Conservation (phyloP, 2,329 filamentous ascomycete species). For the Botrytis elliptica region DNA sequence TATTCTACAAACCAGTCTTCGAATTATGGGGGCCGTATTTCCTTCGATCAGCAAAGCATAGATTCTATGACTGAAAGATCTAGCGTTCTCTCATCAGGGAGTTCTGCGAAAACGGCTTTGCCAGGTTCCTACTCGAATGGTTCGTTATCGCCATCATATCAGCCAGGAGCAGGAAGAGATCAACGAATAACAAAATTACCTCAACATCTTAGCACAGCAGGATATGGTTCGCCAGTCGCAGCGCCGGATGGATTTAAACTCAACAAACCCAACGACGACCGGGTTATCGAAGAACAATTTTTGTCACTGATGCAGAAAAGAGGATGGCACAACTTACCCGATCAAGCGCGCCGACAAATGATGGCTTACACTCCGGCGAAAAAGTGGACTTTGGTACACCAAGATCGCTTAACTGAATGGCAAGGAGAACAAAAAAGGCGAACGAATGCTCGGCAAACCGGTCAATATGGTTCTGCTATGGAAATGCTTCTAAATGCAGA, state of each 20-base stretch:
- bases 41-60: conserved; percentile 64
- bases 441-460: conserved; percentile 68
- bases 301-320: conserved; percentile 93
- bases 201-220: conserved; percentile 31
- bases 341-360: conserved; percentile 94
- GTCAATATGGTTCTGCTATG: conserved; percentile 65
- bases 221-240: conserved; percentile 28
- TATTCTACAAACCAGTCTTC: conserved; percentile 47
- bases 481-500: conserved; percentile 78
- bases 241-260: conserved; percentile 53
- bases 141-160: conserved; percentile 42
- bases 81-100: conserved; percentile 54
- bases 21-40: conserved; percentile 42
- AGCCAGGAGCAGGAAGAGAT: conserved; percentile 42
- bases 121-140: conserved; percentile 57
- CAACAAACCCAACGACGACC: conserved; percentile 74
- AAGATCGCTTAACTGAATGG: conserved; percentile 89
- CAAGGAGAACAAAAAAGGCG: conserved; percentile 91
- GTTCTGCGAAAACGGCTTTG: conserved; percentile 53
- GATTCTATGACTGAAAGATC: conserved; percentile 59
- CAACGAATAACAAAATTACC: conserved; percentile 56
- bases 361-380: conserved; percentile 89
- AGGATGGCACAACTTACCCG: conserved; percentile 94
- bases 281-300: conserved; percentile 87
- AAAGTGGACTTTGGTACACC: conserved; percentile 96